Base-by-base conservation (phyloP, 345 rosid genomes). In the Pistacia vera region DNA sequence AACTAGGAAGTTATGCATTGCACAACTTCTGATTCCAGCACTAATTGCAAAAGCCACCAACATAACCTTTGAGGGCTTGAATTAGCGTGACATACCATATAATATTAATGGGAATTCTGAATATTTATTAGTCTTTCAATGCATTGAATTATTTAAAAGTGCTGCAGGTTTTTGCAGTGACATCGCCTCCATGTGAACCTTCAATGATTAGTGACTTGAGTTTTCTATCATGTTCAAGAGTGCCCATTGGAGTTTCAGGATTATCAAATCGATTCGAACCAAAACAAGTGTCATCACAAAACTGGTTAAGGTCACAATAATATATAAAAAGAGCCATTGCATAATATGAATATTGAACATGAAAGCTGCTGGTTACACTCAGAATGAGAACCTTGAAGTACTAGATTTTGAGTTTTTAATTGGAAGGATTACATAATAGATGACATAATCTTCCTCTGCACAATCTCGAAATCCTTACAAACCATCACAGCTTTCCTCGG, bases 1-100 rank as follows among this genome's bases (percentile, higher is more conserved):
- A 52, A 55, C 1, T 54, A 0, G 17, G 7, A 56, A 16, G 17
- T 36, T 57, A 70, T 70, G 64, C 74, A 57, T 38, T 11, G 33
- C 74, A 57, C 74, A 70, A 57, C 73, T 70, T 70, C 41, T 36
- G 28, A 16, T 46, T 36, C 49, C 5, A 11, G 25, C 61, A 56
- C 49, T 55, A 5, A 11, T 17, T 22, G 28, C 22, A 0, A 8
- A 17, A 65, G 30, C 16, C 52, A 41, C 57, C 6, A 13, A 12
- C 13, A 8, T 20, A 9, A 7, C 49, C 58, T 52, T 28, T 52
- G 25, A 52, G 28, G 18, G 54, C 61, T 33, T 69, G 60, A 69
- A 52, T 33, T 25, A 22, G 22, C 66, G 25, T 28, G 20, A 28
- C 8, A 41, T 9, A 46, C 12, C 67, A 18, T 17, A 30, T 61